phyloP scores from a whole-genome alignment of 352 stramenopile species.

The Globisporangium irregulare region DNA sequence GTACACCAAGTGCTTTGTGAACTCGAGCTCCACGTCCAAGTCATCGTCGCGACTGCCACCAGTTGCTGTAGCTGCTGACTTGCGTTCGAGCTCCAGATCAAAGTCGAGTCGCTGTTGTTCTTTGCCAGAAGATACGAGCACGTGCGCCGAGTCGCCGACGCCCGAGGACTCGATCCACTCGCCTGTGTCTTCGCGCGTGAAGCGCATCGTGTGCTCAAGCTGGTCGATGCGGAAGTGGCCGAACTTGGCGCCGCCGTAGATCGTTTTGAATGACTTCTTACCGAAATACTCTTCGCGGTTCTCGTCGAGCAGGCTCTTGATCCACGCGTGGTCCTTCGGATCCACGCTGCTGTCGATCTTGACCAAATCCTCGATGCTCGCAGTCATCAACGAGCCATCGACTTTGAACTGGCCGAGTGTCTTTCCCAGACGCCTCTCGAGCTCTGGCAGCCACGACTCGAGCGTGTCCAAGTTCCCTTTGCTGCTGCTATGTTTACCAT shows the following conservation, averaged over 20 bases:
- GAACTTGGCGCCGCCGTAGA: constrained; percentile 55
- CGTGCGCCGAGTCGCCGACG: constrained; percentile 39
- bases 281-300: constrained; percentile 2
- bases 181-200: constrained; percentile 58
- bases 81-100: neutral
- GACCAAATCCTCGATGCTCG: constrained; percentile 11
- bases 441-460: constrained; percentile 46
- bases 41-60: neutral
- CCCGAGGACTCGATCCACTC: constrained; percentile 68
- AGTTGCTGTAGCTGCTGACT: neutral
- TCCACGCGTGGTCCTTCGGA: constrained; percentile 21
- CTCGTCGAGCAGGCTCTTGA: constrained; percentile 28
- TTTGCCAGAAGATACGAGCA: constrained; percentile 39
- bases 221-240: constrained; percentile 72
- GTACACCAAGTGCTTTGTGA: constrained; percentile 19
- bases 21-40: constrained; percentile 14
- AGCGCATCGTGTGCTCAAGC: constrained; percentile 43
- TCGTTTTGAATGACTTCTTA: constrained; percentile 25
- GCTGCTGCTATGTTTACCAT: constrained; percentile 1
- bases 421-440: constrained; percentile 47
- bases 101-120: constrained; percentile 13
- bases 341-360: constrained; percentile 5
- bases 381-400: constrained; percentile 1
- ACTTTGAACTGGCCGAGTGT: constrained; percentile 16
- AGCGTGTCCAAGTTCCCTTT: constrained; percentile 15